These are phyloP conservation scores for Strobilomyces dryophilus DNA, from an alignment of 768 basidiomycete genomes.

Conservation along the genomic window DNA sequence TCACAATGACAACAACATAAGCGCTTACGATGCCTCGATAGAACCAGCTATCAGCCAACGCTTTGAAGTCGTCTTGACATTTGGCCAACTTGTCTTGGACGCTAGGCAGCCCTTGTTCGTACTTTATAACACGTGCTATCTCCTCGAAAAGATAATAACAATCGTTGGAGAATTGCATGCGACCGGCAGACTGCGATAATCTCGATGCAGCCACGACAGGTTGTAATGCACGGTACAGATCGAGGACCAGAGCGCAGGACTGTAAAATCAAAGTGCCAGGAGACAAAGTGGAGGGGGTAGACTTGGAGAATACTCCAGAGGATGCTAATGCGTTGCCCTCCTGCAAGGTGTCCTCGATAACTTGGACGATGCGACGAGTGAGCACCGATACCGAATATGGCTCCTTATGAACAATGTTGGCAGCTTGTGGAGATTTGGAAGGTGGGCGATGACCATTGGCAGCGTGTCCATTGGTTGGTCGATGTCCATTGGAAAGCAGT, in stretches of 20 bases:
- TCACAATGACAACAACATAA: background rate
- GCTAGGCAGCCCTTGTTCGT: slow-evolving; percentile 26
- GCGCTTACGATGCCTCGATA: slow-evolving; percentile 63
- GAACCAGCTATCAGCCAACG: slow-evolving; percentile 66
- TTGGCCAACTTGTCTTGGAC: slow-evolving; percentile 50
- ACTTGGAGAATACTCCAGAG: slow-evolving; percentile 48
- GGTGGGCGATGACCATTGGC: slow-evolving; percentile 10
- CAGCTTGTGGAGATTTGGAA: slow-evolving; percentile 18
- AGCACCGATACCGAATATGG: slow-evolving; percentile 57
- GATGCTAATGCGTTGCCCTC: slow-evolving; percentile 65
- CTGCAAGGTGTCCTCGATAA: slow-evolving; percentile 57
- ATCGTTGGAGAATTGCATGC: slow-evolving; percentile 81
- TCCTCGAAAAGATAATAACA: slow-evolving; percentile 62
- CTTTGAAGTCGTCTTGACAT: slow-evolving; percentile 45
- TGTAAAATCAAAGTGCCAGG: slow-evolving; percentile 58
- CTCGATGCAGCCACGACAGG: slow-evolving; percentile 54
- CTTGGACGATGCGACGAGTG: slow-evolving; percentile 48
- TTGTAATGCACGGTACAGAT: slow-evolving; percentile 76
- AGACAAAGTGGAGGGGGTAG: slow-evolving; percentile 26
- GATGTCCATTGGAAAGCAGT: slow-evolving; percentile 27
- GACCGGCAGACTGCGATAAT: slow-evolving; percentile 47
- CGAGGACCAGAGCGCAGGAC: slow-evolving; percentile 62
- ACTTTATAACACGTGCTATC: slow-evolving; percentile 26
- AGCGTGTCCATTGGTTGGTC: slow-evolving; percentile 23
- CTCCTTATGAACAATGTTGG: slow-evolving; percentile 36